A percentile compares a stretch with the other conserved stretches of the same genome.
phyloP scores from a whole-genome alignment of 345 rosid species.

The Cardamine occulta region DNA sequence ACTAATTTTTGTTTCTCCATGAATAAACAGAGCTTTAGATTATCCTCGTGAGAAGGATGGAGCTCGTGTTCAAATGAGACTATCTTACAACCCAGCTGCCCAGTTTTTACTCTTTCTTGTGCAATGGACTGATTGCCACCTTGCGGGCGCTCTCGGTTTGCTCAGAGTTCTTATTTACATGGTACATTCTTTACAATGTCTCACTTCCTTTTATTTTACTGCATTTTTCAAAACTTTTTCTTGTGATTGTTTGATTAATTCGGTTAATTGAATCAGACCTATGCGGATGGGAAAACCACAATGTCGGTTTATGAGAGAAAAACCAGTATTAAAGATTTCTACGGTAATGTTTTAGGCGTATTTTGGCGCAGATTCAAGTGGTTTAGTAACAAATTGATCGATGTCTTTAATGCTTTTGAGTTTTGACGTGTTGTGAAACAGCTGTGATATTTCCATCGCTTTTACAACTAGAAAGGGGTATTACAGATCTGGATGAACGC shows the following conservation, averaged over 20 bases:
- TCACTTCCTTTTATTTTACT: slow-evolving; percentile 6
- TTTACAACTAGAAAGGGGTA: slow-evolving; percentile 73
- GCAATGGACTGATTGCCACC: slow-evolving; percentile 94
- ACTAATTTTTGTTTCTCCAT: not conserved
- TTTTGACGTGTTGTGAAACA: slow-evolving; percentile 24
- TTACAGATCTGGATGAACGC: slow-evolving; percentile 74
- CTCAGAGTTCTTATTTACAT: slow-evolving; percentile 84
- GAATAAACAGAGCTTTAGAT: slow-evolving; percentile 75
- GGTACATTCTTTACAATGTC: slow-evolving; percentile 48
- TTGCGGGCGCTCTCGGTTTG: slow-evolving; percentile 91
- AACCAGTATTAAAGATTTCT: slow-evolving; percentile 82
- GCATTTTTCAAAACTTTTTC: not conserved
- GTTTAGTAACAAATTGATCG: not conserved
- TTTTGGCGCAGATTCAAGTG: not conserved
- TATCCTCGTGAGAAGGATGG: slow-evolving; percentile 86
- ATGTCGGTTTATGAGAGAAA: slow-evolving; percentile 86
- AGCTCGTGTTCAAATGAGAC: slow-evolving; percentile 89
- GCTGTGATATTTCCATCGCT: slow-evolving; percentile 84
- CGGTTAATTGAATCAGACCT: slow-evolving; percentile 53
- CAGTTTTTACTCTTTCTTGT: slow-evolving; percentile 90
- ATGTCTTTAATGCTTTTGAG: not conserved
- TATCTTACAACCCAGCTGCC: slow-evolving; percentile 88
- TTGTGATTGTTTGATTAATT: slow-evolving; percentile 26
- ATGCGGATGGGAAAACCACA: slow-evolving; percentile 88
- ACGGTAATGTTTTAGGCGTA: slow-evolving; percentile 50